Evolutionary conservation across 352 stramenopile genomes (phyloP).

Genomic region (Elongisporangium undulatum): DNA sequence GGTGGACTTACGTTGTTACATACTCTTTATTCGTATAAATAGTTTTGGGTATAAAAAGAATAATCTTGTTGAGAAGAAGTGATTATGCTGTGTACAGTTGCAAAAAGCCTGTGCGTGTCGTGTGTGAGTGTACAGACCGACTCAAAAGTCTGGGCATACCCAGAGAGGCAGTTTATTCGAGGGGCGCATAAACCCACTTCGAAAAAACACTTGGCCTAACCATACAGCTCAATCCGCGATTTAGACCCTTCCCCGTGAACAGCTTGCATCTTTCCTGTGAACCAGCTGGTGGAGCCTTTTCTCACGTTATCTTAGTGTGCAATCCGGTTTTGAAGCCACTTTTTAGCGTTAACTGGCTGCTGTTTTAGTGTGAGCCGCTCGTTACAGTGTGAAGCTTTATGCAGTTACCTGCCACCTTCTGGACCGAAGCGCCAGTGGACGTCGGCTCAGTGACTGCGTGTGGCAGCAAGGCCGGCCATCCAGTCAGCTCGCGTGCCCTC

Average conservation of each 20-base stretch:
- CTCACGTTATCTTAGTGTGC: background rate
- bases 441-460: background rate
- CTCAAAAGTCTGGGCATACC: background rate
- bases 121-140: background rate
- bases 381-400: background rate
- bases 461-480: background rate
- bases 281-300: background rate
- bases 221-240: background rate
- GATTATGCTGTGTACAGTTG: background rate
- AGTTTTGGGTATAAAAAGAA: background rate
- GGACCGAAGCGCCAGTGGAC: background rate
- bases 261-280: background rate
- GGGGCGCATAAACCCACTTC: background rate
- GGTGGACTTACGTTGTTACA: background rate
- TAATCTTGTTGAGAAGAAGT: background rate
- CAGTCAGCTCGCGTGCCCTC: background rate
- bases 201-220: background rate
- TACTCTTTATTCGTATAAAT: background rate
- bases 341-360: background rate
- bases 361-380: background rate
- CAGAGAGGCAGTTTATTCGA: background rate
- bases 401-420: background rate
- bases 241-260: background rate
- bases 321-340: background rate
- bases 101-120: background rate